These are phyloP conservation scores for Annulohypoxylon moriforme DNA, from an alignment of 495 filamentous ascomycete genomes.

Conservation along the genomic window DNA sequence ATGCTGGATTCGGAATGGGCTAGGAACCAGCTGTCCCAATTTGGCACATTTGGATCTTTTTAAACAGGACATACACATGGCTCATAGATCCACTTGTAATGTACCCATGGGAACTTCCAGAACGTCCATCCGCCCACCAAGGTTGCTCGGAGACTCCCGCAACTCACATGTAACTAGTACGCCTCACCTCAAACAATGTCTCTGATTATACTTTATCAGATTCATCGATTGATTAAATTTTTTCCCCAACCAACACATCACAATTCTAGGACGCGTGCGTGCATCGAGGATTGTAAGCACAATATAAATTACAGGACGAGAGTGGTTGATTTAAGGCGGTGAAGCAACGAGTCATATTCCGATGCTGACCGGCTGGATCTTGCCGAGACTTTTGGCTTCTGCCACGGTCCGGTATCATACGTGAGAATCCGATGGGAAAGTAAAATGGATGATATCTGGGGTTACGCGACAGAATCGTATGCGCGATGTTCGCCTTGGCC, in stretches of 20 bases:
- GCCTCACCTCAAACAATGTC: background rate
- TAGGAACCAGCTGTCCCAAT: constrained; percentile 1
- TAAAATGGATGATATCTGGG: background rate
- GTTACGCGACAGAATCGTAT: constrained; percentile 8
- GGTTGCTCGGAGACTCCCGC: constrained; percentile 4
- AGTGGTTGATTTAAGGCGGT: constrained; percentile 20
- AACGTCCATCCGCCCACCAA: background rate
- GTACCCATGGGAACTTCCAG: background rate
- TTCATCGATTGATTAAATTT: background rate
- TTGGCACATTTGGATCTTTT: constrained; percentile 3
- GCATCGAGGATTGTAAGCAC: background rate
- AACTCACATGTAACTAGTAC: background rate
- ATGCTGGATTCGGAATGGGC: background rate
- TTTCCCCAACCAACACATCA: background rate
- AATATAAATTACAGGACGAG: background rate
- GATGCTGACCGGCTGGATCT: constrained; percentile 33
- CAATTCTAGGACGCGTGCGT: background rate
- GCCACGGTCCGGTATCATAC: background rate
- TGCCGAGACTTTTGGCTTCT: constrained; percentile 13
- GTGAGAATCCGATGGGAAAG: background rate
- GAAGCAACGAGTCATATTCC: constrained; percentile 16
- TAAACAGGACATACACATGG: background rate
- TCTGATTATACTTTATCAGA: background rate
- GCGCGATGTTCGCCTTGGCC: background rate
- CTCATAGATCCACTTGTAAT: background rate